phyloP scores from a whole-genome alignment of 106 monocot species.

The Allium sativum region DNA sequence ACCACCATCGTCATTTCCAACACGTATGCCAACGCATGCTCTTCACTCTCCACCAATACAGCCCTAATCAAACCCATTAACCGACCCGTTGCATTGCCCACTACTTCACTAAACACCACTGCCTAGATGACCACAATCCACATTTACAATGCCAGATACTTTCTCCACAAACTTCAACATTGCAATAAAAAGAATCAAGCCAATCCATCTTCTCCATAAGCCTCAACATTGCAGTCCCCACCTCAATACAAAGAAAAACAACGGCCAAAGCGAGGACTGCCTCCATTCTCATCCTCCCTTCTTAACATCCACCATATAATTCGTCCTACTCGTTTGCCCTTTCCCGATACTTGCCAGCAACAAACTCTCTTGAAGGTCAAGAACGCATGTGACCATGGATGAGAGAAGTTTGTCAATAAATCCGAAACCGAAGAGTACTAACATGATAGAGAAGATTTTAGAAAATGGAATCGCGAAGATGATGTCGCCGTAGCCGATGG shows the following conservation, averaged over 20 bases:
- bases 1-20: too few relatives aligned
- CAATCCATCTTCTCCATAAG: slow-evolving; percentile 52
- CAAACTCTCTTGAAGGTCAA: slow-evolving; percentile 65
- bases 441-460: slow-evolving; percentile 79
- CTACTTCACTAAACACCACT: too few relatives aligned
- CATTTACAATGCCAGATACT: too few relatives aligned
- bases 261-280: slow-evolving; percentile 56
- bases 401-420: slow-evolving; percentile 86
- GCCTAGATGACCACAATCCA: too few relatives aligned
- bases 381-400: slow-evolving; percentile 70
- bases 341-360: slow-evolving; percentile 33
- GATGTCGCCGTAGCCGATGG: slow-evolving; percentile 94
- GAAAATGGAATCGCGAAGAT: slow-evolving; percentile 48
- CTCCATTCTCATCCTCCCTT: slow-evolving; percentile 83
- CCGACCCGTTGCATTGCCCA: too few relatives aligned
- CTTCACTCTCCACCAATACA: too few relatives aligned
- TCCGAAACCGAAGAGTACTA: slow-evolving; percentile 79
- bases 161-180: too few relatives aligned
- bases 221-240: slow-evolving; percentile 40
- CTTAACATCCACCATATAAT: slow-evolving; percentile 67
- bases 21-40: too few relatives aligned
- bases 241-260: slow-evolving; percentile 51
- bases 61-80: too few relatives aligned
- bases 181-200: slow-evolving; percentile 77
- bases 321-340: neutral